These are phyloP conservation scores for Penicillium roqueforti DNA, from an alignment of 495 filamentous ascomycete species.

Conservation along the genomic window DNA sequence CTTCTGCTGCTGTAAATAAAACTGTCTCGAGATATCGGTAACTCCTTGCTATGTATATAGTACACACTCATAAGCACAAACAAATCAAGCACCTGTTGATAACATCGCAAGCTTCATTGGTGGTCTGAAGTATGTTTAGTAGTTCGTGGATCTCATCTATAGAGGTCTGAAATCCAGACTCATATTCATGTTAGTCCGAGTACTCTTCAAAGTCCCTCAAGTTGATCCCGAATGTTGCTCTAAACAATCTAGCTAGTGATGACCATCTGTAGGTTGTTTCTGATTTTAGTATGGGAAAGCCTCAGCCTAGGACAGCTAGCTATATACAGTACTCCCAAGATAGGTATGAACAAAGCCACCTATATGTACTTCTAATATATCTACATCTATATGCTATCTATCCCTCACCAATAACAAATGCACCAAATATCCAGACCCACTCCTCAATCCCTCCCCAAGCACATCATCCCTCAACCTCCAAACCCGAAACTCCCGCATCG, in stretches of 20 bases:
- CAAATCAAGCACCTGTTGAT: neutral
- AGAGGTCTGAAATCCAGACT: neutral
- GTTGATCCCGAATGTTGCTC: neutral
- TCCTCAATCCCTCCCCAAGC: constrained; percentile 51
- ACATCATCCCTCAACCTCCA: constrained; percentile 71
- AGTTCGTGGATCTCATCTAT: too few relatives aligned
- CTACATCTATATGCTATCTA: neutral
- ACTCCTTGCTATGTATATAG: neutral
- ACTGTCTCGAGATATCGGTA: neutral
- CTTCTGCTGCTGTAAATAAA: neutral
- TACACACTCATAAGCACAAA: neutral
- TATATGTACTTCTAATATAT: neutral
- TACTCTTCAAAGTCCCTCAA: too few relatives aligned
- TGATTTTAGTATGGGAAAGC: neutral
- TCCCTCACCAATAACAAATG: constrained; percentile 36
- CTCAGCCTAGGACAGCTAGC: neutral
- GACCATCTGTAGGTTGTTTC: too few relatives aligned
- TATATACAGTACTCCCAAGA: neutral
- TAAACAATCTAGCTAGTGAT: neutral
- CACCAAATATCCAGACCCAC: constrained; percentile 46
- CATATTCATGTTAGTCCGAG: too few relatives aligned
- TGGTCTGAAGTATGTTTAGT: too few relatives aligned
- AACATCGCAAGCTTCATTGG: too few relatives aligned
- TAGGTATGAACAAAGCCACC: neutral
- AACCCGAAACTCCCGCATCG: constrained; percentile 60